Base-by-base conservation (phyloP, 495 filamentous ascomycete species). In the Copromyces sp. region DNA sequence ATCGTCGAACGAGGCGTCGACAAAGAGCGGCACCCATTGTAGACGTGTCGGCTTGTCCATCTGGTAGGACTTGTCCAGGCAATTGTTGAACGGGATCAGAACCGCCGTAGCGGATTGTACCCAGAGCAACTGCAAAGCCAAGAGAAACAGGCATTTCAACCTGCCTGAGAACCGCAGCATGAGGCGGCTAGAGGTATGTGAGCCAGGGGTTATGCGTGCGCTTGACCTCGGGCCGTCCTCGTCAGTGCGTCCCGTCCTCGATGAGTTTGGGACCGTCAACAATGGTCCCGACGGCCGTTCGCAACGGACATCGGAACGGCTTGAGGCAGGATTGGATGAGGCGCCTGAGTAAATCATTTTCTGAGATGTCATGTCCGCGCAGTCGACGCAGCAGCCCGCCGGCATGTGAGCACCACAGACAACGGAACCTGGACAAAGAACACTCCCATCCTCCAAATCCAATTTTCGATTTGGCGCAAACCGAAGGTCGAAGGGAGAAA, bases 71-170 rank as follows among this genome's bases (percentile, higher is more conserved):
- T 89, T 82, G 68, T 83, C 80, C 47, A 98, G 81, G 81, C 95
- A 99, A 81, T 99, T 98, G 5, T 93, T 86, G 79, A 95, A 97
- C 44, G 87, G 82, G 70, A 98, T 81, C 76, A 88, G 29, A 65
- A 65, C 53, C 53, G 39, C 39, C 39, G 40, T 40, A 53, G 12
- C 20, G 69, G 69, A 24, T 29, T 40, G 38, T 38, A 70, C 39
- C 39, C 39, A 40, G 39, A 32, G 40, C 69, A 53, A 20, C 40
- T 20, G 32, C 20, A 71, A 38, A 65, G 53, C 53, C 53, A 65
- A 65, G 12, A 65, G 53, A 17, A 65, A 65, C 24, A 65, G 32
- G 53, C 53, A 65, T 35, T 17, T 65, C 53, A 65, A 65, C 29
- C 29, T 65, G 53, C 6, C 29, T 32, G 29, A 35, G 16, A 65